phyloP scores from a whole-genome alignment of 1,284 basidiomycete species.

The Spongispora temasekensis region DNA sequence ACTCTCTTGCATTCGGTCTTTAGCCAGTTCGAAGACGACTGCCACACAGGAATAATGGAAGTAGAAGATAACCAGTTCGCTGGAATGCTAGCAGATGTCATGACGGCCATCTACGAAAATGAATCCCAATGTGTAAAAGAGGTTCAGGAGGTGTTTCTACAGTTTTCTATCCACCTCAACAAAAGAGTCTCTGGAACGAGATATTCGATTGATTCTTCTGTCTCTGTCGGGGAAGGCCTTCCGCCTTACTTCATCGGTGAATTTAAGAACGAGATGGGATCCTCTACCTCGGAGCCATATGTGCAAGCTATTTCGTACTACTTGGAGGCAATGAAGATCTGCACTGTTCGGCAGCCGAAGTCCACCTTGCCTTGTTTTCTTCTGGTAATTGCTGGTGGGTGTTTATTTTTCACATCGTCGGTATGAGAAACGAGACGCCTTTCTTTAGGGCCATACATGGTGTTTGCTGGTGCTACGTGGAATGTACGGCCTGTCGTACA shows the following conservation, averaged over 20 bases:
- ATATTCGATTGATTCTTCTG: too few species aligned
- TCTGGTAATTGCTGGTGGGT: background rate
- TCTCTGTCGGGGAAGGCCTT: background rate
- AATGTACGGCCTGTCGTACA: background rate
- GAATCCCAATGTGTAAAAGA: too few species aligned
- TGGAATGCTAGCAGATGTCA: too few species aligned
- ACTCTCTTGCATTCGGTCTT: too few species aligned
- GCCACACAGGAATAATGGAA: too few species aligned
- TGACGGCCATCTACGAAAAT: too few species aligned
- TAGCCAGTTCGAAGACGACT: too few species aligned
- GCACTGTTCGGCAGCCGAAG: background rate
- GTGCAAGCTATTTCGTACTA: background rate
- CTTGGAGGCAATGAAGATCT: background rate
- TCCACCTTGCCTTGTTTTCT: background rate
- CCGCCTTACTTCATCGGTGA: background rate
- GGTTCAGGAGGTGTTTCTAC: too few species aligned
- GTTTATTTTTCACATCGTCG: background rate
- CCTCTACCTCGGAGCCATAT: background rate
- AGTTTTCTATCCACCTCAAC: too few species aligned
- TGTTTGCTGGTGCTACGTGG: background rate
- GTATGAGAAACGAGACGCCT: background rate
- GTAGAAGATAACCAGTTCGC: background rate
- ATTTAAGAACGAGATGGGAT: background rate
- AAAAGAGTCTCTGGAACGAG: too few species aligned
- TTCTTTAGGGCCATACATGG: background rate